Evolutionary conservation across 2,329 filamentous ascomycete species (phyloP).

Genomic region (Clarireedia paspali): DNA sequence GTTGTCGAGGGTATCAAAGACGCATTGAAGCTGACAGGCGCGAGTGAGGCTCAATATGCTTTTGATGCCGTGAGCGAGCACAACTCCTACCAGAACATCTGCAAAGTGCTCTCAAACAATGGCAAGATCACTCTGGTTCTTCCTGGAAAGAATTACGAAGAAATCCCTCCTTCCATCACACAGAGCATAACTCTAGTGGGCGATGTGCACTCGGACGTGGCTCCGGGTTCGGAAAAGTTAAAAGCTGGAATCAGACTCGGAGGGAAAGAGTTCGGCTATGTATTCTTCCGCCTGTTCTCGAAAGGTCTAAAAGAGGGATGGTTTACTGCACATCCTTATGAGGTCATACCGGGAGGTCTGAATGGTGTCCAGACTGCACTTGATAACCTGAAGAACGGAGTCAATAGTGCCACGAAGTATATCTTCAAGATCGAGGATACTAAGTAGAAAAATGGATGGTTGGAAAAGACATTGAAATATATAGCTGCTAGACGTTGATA

Average conservation of each 20-base stretch:
- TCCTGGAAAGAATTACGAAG: constrained; percentile 35
- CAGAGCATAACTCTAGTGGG: constrained; percentile 18
- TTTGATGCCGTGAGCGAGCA: constrained; percentile 26
- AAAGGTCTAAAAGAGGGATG: constrained; percentile 41
- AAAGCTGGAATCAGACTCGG: constrained; percentile 19
- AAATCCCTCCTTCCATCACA: constrained; percentile 21
- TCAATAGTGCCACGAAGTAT: constrained; percentile 57
- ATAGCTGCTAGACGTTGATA: not conserved
- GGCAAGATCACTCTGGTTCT: constrained; percentile 35
- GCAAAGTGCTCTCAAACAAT: constrained; percentile 19
- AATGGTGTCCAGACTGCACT: constrained; percentile 43
- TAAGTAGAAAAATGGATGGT: constrained; percentile 9
- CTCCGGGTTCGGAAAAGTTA: constrained; percentile 7
- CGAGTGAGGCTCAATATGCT: constrained; percentile 21
- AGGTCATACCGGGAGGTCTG: constrained; percentile 43
- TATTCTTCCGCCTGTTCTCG: constrained; percentile 21
- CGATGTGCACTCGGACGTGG: constrained; percentile 14
- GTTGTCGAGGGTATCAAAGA: constrained; percentile 30
- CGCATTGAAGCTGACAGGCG: constrained; percentile 20
- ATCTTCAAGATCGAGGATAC: constrained; percentile 38
- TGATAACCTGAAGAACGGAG: constrained; percentile 48
- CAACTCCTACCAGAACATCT: constrained; percentile 23
- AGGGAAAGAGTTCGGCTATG: constrained; percentile 22
- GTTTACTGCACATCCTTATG: constrained; percentile 41
- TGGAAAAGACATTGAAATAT: not conserved